Conservation (phyloP, 2,329 filamentous ascomycete genomes). For the Tolypocladium amazonense region DNA sequence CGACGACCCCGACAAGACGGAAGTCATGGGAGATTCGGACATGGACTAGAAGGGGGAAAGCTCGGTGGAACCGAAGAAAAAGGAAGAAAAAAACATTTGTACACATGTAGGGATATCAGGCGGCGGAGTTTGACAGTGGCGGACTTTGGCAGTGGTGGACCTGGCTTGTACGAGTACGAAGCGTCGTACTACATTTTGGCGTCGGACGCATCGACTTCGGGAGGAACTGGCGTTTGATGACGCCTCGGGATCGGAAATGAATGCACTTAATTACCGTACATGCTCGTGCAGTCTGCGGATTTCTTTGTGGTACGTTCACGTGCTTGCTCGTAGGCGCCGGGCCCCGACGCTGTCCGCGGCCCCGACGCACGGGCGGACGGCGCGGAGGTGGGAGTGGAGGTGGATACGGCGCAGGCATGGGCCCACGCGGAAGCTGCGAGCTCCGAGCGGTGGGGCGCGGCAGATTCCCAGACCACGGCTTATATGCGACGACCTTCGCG, state of each 20-base stretch:
- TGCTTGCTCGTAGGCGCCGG: background rate
- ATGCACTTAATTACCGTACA: background rate
- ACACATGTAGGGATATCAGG: background rate
- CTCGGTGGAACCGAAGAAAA: background rate
- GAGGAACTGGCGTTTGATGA: background rate
- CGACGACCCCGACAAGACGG: conserved; percentile 30
- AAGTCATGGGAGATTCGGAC: conserved; percentile 25
- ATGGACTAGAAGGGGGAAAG: conserved; percentile 12
- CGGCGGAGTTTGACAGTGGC: background rate
- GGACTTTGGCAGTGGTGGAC: background rate
- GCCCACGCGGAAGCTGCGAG: conserved; percentile 12
- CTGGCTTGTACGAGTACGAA: background rate
- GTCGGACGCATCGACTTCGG: background rate
- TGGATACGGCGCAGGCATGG: conserved; percentile 1
- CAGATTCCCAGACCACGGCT: conserved; percentile 7
- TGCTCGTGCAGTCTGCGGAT: background rate
- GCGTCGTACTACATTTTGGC: background rate
- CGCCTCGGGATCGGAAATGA: background rate
- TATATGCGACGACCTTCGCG: background rate
- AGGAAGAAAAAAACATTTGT: background rate
- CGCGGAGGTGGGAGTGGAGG: conserved; percentile 1
- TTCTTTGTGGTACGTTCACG: background rate
- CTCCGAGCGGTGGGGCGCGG: conserved; percentile 17
- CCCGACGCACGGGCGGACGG: background rate
- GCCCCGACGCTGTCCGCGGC: background rate